Base-by-base conservation (phyloP, 2,329 filamentous ascomycete genomes). In the Domatiomyces catenatus region DNA sequence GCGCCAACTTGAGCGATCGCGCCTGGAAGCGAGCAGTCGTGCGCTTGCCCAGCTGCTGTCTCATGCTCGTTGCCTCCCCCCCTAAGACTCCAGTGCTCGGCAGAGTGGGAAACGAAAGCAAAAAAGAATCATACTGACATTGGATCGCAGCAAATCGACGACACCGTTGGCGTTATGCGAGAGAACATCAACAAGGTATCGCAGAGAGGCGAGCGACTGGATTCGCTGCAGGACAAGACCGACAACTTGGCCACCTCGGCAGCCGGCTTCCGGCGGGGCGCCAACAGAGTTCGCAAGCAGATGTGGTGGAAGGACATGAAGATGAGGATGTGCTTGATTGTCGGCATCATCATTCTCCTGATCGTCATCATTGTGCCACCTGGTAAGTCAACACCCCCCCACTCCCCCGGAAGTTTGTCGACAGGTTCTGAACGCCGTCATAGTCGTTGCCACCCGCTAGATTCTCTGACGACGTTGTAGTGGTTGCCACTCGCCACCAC, bases 291-390 rank as follows among this genome's bases (percentile, higher is more conserved):
- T 61, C 82, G 92, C 69, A 90, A 89, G 76, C 83, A 94, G 71
- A 96, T 96, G 90, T 96, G 90, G 90, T 96, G 89, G 90, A 96
- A 96, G 79, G 90, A 96, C 66, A 94, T 95, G 87, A 96, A 96
- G 81, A 98, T 98, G 92, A 83, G 92, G 69, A 92, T 95, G 76
- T 96, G 90, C 72, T 75, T 98, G 56, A 84, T 94, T 65, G 76
- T 82, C 53, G 92, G 89, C 63, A 84, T 98, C 69, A 84, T 96
- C 67, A 78, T 96, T 60, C 76, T 98, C 61, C 78, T 98, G 60
- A 73, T 94, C 61, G 79, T 98, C 68, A 96, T 98, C 67, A 92
- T 98, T 64, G 81, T 96, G 61, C 92, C 92, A 59, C 76, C 84
- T 60, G 87, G 90, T 94, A 80, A 65, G 81, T 70, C 45, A 12